Evolutionary conservation across 106 monocot genomes (phyloP), one percentile per base, ranked within the genome.

Genomic region (Apostasia shenzhenica): DNA sequence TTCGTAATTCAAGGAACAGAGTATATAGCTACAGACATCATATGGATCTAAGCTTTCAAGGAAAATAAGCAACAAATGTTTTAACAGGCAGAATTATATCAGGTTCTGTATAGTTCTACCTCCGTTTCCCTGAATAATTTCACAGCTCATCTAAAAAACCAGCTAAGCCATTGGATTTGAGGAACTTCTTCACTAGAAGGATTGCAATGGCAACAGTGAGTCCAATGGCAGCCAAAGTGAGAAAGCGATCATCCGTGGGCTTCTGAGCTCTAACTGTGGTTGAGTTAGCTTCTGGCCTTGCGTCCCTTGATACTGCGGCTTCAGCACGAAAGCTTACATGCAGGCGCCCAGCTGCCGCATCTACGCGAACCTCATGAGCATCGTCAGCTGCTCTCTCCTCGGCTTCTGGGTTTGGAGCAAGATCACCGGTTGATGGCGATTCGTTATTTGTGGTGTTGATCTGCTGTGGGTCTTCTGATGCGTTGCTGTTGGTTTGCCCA

Each of bases 141-240:
- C 60, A 82, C 44, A 70, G 63, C 2, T 73, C 62, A 26, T 81
- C 83, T 49, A 70, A 75, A 68, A 70, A 84, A 70, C 76, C 81
- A 54, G 48, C 64, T 41, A 73, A 39, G 1, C 77, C 85, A 54
- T 74, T 71, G 42, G 82, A 76, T 75, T 92, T 97, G 4, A 92
- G 58, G 63, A 82, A 79, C 73, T 97, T 97, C 81, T 87, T 97
- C 57, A 89, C 61, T 26, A 92, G 39, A 8, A 97, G 79, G 12
- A 69, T 71, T 26, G 85, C 51, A 61, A 92, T 97, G 44, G 92
- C 92, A 60, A 83, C 44, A 8, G 87, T 78, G 65, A 97, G 60
- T 2, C 78, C 89, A 47, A 97, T 11, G n/a, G 95, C 92, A 1
- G 79, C 84, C 73, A 73, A 78, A 40, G 82, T 89, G 39, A 89